A percentile compares a stretch with the other conserved stretches of the same genome.
phyloP scores from a whole-genome alignment of 2,329 filamentous ascomycete species.

The Arthrobotrys megalospora region DNA sequence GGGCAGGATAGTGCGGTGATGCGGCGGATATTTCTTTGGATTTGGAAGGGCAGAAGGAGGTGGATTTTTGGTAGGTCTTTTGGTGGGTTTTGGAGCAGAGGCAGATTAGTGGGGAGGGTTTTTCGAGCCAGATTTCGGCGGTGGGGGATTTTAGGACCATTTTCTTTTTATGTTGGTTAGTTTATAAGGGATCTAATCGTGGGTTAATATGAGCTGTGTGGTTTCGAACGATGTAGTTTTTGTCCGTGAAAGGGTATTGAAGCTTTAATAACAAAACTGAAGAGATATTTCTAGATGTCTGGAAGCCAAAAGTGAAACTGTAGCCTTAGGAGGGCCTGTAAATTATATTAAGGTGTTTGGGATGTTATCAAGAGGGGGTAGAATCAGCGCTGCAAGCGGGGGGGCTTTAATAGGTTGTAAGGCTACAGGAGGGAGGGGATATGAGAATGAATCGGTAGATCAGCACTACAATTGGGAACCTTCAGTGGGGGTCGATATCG shows the following conservation, averaged over 20 bases:
- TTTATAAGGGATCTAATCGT: too few relatives aligned
- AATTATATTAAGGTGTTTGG: too few relatives aligned
- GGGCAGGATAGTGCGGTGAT: not conserved
- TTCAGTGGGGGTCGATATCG: not conserved
- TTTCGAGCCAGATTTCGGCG: constrained; percentile 46
- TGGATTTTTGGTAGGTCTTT: not conserved
- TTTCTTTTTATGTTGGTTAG: not conserved
- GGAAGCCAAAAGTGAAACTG: too few relatives aligned
- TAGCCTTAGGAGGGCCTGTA: too few relatives aligned
- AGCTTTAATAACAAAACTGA: too few relatives aligned
- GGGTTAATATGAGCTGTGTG: too few relatives aligned
- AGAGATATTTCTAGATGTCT: too few relatives aligned
- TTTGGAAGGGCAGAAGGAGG: constrained; percentile 21
- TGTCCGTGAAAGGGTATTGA: too few relatives aligned
- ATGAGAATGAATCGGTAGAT: constrained; percentile 50
- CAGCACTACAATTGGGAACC: not conserved
- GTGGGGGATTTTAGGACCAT: constrained; percentile 38
- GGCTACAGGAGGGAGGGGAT: constrained; percentile 27
- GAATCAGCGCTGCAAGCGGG: not conserved
- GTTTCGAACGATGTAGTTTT: too few relatives aligned
- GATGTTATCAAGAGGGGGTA: not conserved
- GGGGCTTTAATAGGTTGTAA: not conserved
- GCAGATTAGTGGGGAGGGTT: not conserved
- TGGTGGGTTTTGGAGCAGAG: constrained; percentile 21
- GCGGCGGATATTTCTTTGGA: constrained; percentile 12